Percentiles rank a stretch among this genome's conserved stretches.
Evolutionary conservation across 129 eudicot genomes (phyloP).

Genomic region (Tagetes patula): DNA sequence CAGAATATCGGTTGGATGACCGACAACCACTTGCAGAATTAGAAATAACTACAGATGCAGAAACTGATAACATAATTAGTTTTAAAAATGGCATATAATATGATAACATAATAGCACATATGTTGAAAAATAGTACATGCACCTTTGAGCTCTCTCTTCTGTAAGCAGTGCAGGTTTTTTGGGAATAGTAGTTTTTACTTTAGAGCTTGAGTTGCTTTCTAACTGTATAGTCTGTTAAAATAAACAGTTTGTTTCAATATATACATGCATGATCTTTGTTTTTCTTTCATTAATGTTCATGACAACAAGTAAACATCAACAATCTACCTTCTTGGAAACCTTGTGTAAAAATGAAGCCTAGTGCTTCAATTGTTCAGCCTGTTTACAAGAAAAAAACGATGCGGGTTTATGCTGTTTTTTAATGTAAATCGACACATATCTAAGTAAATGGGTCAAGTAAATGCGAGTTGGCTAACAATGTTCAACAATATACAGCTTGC

Average conservation of each 20-base stretch:
- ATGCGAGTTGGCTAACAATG: too few species aligned
- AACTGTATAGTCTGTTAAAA: slow-evolving; percentile 38
- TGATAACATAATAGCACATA: not conserved
- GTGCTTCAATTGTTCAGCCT: slow-evolving; percentile 76
- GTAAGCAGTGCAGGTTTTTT: slow-evolving; percentile 73
- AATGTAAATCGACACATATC: too few species aligned
- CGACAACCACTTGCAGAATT: too few species aligned
- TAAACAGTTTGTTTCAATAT: slow-evolving; percentile 9
- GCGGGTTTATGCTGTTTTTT: not conserved
- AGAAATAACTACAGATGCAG: too few species aligned
- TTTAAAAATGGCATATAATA: not conserved
- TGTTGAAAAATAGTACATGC: slow-evolving; percentile 39
- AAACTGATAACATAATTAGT: too few species aligned
- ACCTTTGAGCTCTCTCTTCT: slow-evolving; percentile 58
- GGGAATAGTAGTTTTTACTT: slow-evolving; percentile 52
- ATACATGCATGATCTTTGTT: slow-evolving; percentile 6
- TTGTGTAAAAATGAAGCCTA: slow-evolving; percentile 56
- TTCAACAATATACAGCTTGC: too few species aligned
- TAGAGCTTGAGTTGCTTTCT: slow-evolving; percentile 27
- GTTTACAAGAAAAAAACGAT: slow-evolving; percentile 15
- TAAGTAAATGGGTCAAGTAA: too few species aligned
- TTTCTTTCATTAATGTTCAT: not conserved
- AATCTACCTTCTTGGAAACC: slow-evolving; percentile 47
- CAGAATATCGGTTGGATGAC: too few species aligned
- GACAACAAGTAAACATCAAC: not conserved